Evolutionary conservation across 495 filamentous ascomycete species (phyloP), one percentile per base, ranked within the genome.

Genomic region (Talaromyces proteolyticus): DNA sequence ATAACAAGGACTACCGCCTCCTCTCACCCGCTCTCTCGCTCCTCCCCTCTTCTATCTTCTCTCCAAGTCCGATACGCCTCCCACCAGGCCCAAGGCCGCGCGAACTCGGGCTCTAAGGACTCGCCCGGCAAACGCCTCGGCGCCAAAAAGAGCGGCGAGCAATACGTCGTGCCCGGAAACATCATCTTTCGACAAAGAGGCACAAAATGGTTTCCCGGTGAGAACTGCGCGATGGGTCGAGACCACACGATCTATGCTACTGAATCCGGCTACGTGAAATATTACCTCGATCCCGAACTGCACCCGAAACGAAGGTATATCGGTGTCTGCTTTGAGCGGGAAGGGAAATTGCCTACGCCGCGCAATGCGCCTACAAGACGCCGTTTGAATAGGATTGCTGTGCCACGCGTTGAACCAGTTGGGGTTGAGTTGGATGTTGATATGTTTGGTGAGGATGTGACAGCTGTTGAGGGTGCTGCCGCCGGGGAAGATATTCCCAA

Each of bases 171-270:
- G 42, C 83, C 89, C 3, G 94, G 94, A 22, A 95, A 93, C 76
- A 97, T 99, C 66, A 91, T 99, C 69, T 99, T 94, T 81, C 84
- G 86, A 54, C 93, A 99, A 69, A 86, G 93, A 50, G 93, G 93
- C 53, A 92, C 94, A 21, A 79, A 83, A 62, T 99, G 93, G 93
- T 90, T 84, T 62, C 82, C 93, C 2, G 93, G 93, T 55, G 92
- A 96, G 63, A 95, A 96, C 70, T 87, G 86, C 62, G 85, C 76
- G 50, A 89, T 96, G 77, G 93, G 93, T 12, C 82, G 92, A n/a
- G 91, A 97, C 69, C 93, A 96, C 75, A 96, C 92, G 24, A 95
- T 99, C 72, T 95, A 87, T 65, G 88, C 93, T 34, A 79, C 79
- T 25, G 74, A 84, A 26, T 72, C 85, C 11, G 93, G 93, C 39